Evolutionary conservation across 495 filamentous ascomycete genomes (phyloP).

Genomic region (Oidiodendron maius): DNA sequence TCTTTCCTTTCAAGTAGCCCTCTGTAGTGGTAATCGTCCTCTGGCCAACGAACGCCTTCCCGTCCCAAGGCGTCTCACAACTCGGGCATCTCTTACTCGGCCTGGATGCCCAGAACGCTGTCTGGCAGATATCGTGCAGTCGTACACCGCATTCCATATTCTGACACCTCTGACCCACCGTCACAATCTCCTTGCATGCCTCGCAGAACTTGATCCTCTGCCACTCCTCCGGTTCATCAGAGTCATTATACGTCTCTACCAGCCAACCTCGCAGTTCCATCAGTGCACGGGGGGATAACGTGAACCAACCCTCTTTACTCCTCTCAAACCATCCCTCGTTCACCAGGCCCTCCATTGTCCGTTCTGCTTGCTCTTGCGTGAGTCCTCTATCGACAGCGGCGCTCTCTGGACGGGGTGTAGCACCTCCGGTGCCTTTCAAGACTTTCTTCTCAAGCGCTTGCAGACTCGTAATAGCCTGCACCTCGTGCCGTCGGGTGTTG

Average conservation of each 20-base stretch:
- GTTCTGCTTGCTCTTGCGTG: conserved; percentile 71
- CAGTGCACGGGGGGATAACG: conserved; percentile 66
- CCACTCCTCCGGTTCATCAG: conserved; percentile 46
- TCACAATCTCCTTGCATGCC: conserved; percentile 88
- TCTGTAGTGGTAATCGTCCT: conserved; percentile 52
- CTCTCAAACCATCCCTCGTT: conserved; percentile 82
- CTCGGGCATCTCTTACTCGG: conserved; percentile 63
- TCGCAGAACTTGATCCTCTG: conserved; percentile 80
- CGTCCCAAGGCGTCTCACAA: conserved; percentile 68
- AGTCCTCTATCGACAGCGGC: conserved; percentile 42
- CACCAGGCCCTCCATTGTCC: conserved; percentile 60
- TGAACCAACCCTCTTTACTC: conserved; percentile 63
- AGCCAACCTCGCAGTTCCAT: conserved; percentile 84
- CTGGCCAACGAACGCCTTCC: conserved; percentile 75
- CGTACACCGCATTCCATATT: conserved; percentile 61
- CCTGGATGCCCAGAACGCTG: conserved; percentile 61
- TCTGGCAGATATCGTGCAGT: conserved; percentile 72
- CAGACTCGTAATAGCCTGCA: conserved; percentile 71
- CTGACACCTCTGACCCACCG: conserved; percentile 75
- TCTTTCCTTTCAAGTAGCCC: conserved; percentile 33
- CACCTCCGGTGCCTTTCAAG: conserved; percentile 38
- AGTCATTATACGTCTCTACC: conserved; percentile 74
- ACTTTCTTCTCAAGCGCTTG: conserved; percentile 59
- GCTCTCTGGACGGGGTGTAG: conserved; percentile 32
- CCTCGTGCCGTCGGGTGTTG: conserved; percentile 69